Evolutionary conservation across 2,329 filamentous ascomycete species (phyloP).

Genomic region (Neoscytalidium dimidiatum): DNA sequence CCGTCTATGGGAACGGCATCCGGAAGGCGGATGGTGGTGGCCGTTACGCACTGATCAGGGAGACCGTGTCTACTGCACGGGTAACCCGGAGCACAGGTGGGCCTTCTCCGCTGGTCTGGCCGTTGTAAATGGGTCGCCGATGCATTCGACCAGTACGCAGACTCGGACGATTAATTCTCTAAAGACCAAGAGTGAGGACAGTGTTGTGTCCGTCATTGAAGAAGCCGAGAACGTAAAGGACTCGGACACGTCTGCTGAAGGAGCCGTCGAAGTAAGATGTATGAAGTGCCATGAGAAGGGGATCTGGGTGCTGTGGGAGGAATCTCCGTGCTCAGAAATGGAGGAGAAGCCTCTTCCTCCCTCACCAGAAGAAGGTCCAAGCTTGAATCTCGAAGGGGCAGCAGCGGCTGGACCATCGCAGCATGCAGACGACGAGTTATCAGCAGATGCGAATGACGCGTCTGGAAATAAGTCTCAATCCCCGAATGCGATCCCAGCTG

Average conservation of each 20-base stretch:
- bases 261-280: background rate
- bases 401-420: too few relatives aligned
- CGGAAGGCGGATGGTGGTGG: background rate
- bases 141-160: background rate
- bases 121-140: background rate
- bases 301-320: background rate
- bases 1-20: too few relatives aligned
- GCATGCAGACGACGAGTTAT: too few relatives aligned
- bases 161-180: background rate
- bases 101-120: background rate
- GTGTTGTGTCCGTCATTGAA: background rate
- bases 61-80: background rate
- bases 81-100: background rate
- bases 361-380: background rate
- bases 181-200: background rate
- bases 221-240: background rate
- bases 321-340: background rate
- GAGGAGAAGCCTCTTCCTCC: background rate
- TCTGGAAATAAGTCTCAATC: too few relatives aligned
- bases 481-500: too few relatives aligned
- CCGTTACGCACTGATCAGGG: background rate
- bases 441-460: too few relatives aligned
- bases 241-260: background rate
- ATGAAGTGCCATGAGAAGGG: background rate
- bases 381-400: too few relatives aligned